Evolutionary conservation across 805 yeast genomes (phyloP).

Genomic region (Candida oleophila): DNA sequence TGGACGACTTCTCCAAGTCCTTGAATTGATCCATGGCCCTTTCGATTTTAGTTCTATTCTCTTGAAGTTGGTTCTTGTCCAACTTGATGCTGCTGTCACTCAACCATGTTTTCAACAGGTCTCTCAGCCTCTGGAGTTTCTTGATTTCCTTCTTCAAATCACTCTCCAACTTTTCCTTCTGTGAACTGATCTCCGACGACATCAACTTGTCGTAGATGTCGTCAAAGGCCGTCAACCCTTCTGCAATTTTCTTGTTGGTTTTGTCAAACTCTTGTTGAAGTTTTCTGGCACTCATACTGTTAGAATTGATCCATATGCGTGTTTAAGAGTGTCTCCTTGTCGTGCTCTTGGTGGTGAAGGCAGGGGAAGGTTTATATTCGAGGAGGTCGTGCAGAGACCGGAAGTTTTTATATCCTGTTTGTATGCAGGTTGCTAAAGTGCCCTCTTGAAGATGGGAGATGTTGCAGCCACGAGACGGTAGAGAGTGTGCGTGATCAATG

Average conservation of each 20-base stretch:
- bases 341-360: too few relatives aligned
- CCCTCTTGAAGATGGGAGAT: too few relatives aligned
- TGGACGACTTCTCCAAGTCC: conserved; percentile 88
- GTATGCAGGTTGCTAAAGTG: too few relatives aligned
- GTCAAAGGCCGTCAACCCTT: conserved; percentile 86
- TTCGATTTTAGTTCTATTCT: conserved; percentile 69
- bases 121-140: conserved; percentile 88
- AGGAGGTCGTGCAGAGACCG: not conserved
- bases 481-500: too few relatives aligned
- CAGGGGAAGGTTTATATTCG: too few relatives aligned
- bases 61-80: conserved; percentile 43
- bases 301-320: not conserved
- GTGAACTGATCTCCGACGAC: conserved; percentile 77
- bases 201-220: conserved; percentile 82
- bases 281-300: conserved; percentile 41
- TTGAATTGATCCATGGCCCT: conserved; percentile 96
- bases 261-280: conserved; percentile 81
- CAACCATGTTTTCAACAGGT: conserved; percentile 93
- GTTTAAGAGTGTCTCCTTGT: too few relatives aligned
- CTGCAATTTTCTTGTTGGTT: conserved; percentile 84
- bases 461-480: too few relatives aligned
- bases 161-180: conserved; percentile 88
- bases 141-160: conserved; percentile 94
- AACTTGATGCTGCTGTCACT: conserved; percentile 90
- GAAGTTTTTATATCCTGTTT: not conserved